Percentiles rank a stretch among this genome's conserved stretches.
phyloP scores from a whole-genome alignment of 176 grass and related monocot genomes.

The Oryza meyeriana region DNA sequence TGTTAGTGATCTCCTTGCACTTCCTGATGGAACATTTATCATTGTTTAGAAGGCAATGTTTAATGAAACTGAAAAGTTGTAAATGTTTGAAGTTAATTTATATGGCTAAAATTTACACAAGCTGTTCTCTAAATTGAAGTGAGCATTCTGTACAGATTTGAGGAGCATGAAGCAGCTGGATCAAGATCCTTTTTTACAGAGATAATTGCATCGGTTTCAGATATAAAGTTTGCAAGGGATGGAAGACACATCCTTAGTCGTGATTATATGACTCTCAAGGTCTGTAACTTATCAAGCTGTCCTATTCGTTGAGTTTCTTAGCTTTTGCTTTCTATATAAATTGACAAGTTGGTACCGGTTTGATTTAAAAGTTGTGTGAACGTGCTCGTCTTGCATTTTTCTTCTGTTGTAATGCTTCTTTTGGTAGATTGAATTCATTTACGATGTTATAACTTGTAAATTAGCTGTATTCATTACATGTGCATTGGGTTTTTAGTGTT shows the following conservation, averaged over 20 bases:
- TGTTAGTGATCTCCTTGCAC: slow-evolving; percentile 57
- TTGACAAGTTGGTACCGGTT: slow-evolving; percentile 1
- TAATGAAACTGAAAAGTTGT: neutral
- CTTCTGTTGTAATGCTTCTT: neutral
- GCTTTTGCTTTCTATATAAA: neutral
- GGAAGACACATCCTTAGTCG: slow-evolving; percentile 88
- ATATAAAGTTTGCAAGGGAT: slow-evolving; percentile 82
- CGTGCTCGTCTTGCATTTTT: neutral
- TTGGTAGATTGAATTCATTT: slow-evolving; percentile 4
- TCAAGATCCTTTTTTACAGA: slow-evolving; percentile 89
- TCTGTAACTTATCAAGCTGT: slow-evolving; percentile 2
- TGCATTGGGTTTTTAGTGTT: neutral
- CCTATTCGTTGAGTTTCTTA: neutral
- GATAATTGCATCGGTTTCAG: slow-evolving; percentile 88
- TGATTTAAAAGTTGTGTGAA: slow-evolving; percentile 1
- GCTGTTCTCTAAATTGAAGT: slow-evolving; percentile 14
- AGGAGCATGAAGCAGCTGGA: slow-evolving; percentile 74
- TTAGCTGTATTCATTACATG: neutral
- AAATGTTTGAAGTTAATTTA: slow-evolving; percentile 16
- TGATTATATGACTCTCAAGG: slow-evolving; percentile 98
- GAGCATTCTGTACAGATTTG: slow-evolving; percentile 49
- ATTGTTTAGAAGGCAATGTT: slow-evolving; percentile 21
- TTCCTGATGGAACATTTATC: slow-evolving; percentile 38
- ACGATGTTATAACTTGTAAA: neutral
- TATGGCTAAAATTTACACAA: slow-evolving; percentile 12